Percentiles rank a stretch among this genome's conserved stretches.
phyloP scores from a whole-genome alignment of 106 monocot genomes.

The Apostasia shenzhenica region DNA sequence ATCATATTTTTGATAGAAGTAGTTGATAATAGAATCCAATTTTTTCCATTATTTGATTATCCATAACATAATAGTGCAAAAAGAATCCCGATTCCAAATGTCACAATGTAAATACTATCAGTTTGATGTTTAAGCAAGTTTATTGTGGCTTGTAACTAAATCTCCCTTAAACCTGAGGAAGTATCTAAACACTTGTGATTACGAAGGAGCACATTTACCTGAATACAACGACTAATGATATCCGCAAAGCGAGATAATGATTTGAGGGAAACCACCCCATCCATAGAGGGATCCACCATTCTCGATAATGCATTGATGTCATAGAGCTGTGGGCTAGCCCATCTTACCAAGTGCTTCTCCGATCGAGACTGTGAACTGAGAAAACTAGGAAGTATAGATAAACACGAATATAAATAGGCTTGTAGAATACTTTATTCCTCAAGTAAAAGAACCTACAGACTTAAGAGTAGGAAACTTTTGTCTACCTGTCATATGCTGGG shows the following conservation, averaged over 20 bases:
- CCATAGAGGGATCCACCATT: slow-evolving; percentile 76
- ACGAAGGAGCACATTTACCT: slow-evolving; percentile 26
- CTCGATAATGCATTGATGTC: slow-evolving; percentile 69
- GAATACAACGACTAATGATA: slow-evolving; percentile 83
- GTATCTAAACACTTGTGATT: too few relatives aligned
- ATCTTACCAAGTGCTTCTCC: slow-evolving; percentile 71
- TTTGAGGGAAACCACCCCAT: slow-evolving; percentile 53
- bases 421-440: background rate
- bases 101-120: too few relatives aligned
- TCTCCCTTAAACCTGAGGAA: too few relatives aligned
- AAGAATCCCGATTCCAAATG: too few relatives aligned
- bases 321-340: slow-evolving; percentile 70
- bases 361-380: slow-evolving; percentile 59
- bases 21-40: too few relatives aligned
- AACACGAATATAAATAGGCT: background rate
- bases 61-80: too few relatives aligned
- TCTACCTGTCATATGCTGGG: slow-evolving; percentile 46
- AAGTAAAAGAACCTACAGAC: background rate
- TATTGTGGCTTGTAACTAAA: too few relatives aligned
- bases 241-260: slow-evolving; percentile 82
- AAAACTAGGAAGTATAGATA: background rate
- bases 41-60: too few relatives aligned
- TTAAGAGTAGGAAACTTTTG: background rate
- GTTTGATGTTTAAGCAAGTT: too few relatives aligned
- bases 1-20: too few relatives aligned